Percentiles rank a stretch among this genome's conserved stretches.
Conservation (phyloP, 805 yeast species). For the Starmerella riodocensis region DNA sequence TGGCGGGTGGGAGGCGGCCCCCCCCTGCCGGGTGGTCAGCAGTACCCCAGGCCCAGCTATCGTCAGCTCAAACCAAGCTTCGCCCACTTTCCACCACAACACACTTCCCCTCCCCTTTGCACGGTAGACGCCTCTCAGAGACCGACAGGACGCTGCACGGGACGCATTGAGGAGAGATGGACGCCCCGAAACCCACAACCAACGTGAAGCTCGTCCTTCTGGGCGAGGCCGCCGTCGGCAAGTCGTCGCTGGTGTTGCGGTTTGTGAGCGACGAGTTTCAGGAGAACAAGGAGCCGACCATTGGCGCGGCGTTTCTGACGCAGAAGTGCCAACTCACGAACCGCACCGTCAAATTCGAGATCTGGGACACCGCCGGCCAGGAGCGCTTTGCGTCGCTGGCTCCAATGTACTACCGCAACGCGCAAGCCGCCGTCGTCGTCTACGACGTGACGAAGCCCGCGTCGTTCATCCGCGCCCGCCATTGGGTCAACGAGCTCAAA, state of each 20-base stretch:
- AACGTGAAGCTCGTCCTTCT: slow-evolving; percentile 79
- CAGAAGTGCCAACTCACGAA: slow-evolving; percentile 83
- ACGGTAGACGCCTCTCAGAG: not conserved
- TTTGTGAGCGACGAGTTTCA: slow-evolving; percentile 93
- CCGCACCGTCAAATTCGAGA: slow-evolving; percentile 56
- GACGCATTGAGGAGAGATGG: slow-evolving; percentile 11
- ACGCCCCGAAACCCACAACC: slow-evolving; percentile 37
- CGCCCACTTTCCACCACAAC: not conserved
- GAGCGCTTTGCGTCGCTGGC: slow-evolving; percentile 93
- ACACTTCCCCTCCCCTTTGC: not conserved
- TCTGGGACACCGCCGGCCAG: slow-evolving; percentile 90
- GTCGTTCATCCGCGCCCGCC: slow-evolving; percentile 88
- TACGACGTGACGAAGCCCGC: slow-evolving; percentile 93
- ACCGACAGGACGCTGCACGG: not conserved
- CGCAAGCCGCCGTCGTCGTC: slow-evolving; percentile 92
- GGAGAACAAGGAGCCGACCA: slow-evolving; percentile 94
- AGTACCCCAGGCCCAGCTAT: slow-evolving; percentile 1
- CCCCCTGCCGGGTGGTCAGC: no score
- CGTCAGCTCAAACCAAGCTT: not conserved
- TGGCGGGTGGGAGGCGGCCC: no score
- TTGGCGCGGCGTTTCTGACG: slow-evolving; percentile 94
- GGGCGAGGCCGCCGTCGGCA: slow-evolving; percentile 98
- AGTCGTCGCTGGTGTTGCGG: slow-evolving; percentile 79
- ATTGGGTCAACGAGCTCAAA: slow-evolving; percentile 93
- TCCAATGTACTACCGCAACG: slow-evolving; percentile 94